Conservation (phyloP, 805 yeast species). For the Cyberlindnera euphorbiiphila region DNA sequence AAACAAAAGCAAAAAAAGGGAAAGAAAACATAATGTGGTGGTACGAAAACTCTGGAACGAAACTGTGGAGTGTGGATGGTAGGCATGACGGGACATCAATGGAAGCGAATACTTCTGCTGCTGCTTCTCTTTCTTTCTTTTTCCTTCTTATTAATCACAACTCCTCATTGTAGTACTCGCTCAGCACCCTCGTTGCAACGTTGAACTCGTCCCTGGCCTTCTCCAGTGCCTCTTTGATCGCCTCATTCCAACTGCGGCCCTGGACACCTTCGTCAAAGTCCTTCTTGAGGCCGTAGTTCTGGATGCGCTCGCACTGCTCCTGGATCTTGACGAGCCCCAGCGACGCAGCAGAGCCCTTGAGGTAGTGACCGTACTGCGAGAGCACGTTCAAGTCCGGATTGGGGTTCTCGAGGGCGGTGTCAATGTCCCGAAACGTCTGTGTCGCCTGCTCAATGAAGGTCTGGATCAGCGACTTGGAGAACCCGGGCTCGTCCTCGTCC, state of each 20-base stretch:
- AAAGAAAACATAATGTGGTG: not conserved
- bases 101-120: too few relatives aligned
- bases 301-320: conserved; percentile 87
- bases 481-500: conserved; percentile 97
- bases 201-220: conserved; percentile 49
- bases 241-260: conserved; percentile 28
- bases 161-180: conserved; percentile 45
- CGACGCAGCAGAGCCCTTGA: conserved; percentile 95
- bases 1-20: not conserved
- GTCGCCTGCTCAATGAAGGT: conserved; percentile 89
- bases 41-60: too few relatives aligned
- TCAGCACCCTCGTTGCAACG: conserved; percentile 46
- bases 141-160: conserved; percentile 15
- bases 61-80: not conserved
- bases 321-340: conserved; percentile 81
- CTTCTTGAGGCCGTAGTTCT: conserved; percentile 65
- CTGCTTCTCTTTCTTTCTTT: too few relatives aligned
- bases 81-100: conserved; percentile 5
- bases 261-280: conserved; percentile 30
- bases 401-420: conserved; percentile 38
- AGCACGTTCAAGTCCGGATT: conserved; percentile 45
- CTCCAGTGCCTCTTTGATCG: conserved; percentile 50
- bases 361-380: conserved; percentile 81
- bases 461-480: conserved; percentile 69
- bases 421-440: conserved; percentile 72